phyloP scores from a whole-genome alignment of 2,329 filamentous ascomycete species.

The Colletotrichum sp. region DNA sequence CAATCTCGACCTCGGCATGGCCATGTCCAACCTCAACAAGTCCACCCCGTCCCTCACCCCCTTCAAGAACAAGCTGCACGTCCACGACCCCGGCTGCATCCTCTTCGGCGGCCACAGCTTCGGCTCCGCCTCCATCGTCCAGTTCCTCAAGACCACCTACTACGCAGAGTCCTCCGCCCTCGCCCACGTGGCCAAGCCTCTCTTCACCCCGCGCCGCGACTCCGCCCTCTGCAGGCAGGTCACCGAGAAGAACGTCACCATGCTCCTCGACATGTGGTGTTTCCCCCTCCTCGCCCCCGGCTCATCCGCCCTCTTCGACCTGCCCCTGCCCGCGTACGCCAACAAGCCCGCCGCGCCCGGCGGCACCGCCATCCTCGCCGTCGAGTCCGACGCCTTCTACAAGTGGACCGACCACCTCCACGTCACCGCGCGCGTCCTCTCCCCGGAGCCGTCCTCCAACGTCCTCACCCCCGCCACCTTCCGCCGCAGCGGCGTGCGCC shows the following conservation, averaged over 20 bases:
- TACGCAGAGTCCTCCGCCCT: slow-evolving; percentile 60
- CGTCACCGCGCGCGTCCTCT: slow-evolving; percentile 69
- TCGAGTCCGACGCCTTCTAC: slow-evolving; percentile 79
- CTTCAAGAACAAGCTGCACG: slow-evolving; percentile 67
- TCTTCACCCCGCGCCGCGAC: slow-evolving; percentile 63
- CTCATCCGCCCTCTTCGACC: slow-evolving; percentile 69
- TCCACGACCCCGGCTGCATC: slow-evolving; percentile 74
- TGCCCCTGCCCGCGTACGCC: slow-evolving; percentile 75
- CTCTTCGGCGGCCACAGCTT: slow-evolving; percentile 84
- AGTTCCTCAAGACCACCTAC: slow-evolving; percentile 81
- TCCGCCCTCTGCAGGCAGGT: slow-evolving; percentile 69
- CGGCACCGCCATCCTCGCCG: slow-evolving; percentile 66
- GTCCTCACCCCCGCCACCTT: slow-evolving; percentile 46
- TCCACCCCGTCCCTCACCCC: slow-evolving; percentile 55
- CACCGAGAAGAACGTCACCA: slow-evolving; percentile 67
- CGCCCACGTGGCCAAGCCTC: slow-evolving; percentile 53
- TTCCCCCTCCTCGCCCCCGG: slow-evolving; percentile 70
- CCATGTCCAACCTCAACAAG: slow-evolving; percentile 58
- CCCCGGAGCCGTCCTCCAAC: slow-evolving; percentile 53
- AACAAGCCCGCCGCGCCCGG: slow-evolving; percentile 53
- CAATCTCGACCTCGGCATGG: slow-evolving; percentile 64
- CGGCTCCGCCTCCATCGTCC: slow-evolving; percentile 74
- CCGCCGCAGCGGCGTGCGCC: slow-evolving; percentile 43
- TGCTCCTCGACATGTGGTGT: slow-evolving; percentile 83
- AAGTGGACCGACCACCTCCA: slow-evolving; percentile 79